Base-by-base conservation (phyloP, 495 filamentous ascomycete species). In the Penicillium paradoxum region DNA sequence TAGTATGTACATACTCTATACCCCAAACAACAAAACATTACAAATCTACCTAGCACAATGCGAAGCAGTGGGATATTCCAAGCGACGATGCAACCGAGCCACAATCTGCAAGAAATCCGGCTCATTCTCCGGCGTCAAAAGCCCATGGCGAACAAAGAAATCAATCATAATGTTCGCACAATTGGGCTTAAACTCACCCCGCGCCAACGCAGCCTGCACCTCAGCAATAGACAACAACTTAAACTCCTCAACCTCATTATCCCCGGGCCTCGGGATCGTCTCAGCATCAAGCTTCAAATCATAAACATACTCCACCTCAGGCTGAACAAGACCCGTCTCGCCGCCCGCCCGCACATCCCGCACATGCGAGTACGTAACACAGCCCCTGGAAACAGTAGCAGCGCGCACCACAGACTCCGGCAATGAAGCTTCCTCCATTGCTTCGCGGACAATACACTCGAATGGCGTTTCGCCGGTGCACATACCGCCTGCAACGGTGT, bases 401-500 rank as follows among this genome's bases (percentile, higher is more conserved):
- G 73, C 69, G 22, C 83, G 76, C 45, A 96, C 84, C 5, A 93
- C 65, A 0, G 75, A 67, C 51, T 84, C 88, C 0, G 89, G 82
- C 5, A 99, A 71, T n/a, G 82, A 86, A 0, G 93, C 93, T 63
- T 99, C 93, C 68, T 99, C 93, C 53, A 82, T 83, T 0, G 85
- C 82, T 68, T 99, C 93, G 45, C 95, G 84, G 7, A 97, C 74
- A 33, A 96, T 71, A 70, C 85, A 89, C 57, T 91, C 89, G 46
- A 88, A 83, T 1, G 83, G 82, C 14, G 72, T 75, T 65, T 97
- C 90, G 18, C 84, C 83, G 0, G 88, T 86, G 57, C 85, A 81
- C 62, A 97, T 85, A 0, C 93, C 93, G 4, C 93, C 93, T 0
- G 91, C 93, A 5, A 96, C 95, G 2, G 89, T 88, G 63, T 99